A percentile compares a stretch with the other conserved stretches of the same genome.
These are phyloP conservation scores for Phalaenopsis hybrid DNA, from an alignment of 116 monocot species.

Conservation along the genomic window DNA sequence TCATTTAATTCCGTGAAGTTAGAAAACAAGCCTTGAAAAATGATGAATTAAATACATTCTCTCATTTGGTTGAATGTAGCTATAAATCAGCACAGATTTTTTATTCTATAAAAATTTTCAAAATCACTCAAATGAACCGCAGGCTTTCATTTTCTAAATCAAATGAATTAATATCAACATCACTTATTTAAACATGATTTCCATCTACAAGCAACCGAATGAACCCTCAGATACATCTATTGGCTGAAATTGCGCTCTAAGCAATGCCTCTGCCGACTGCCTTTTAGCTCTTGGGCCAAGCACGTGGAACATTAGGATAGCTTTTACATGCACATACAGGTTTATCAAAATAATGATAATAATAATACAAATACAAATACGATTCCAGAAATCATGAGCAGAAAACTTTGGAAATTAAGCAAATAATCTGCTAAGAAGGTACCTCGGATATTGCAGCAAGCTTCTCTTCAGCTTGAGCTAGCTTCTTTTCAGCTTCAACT, in stretches of 20 bases:
- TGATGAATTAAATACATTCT: too few species aligned
- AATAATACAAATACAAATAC: not conserved
- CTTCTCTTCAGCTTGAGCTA: conserved; percentile 22
- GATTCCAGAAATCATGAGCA: not conserved
- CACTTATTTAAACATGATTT: not conserved
- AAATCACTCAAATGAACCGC: too few species aligned
- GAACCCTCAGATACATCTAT: not conserved
- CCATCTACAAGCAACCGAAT: not conserved
- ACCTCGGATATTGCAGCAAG: conserved; percentile 35
- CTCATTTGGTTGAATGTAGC: too few species aligned
- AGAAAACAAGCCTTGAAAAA: too few species aligned
- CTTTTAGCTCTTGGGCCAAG: not conserved
- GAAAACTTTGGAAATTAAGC: not conserved
- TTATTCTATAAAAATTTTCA: too few species aligned
- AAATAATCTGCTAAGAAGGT: conserved; percentile 5
- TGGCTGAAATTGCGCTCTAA: not conserved
- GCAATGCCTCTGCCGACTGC: not conserved
- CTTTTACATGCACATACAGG: not conserved
- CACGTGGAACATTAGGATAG: not conserved
- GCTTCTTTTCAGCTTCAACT: conserved; percentile 23
- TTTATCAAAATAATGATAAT: not conserved
- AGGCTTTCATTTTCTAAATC: too few species aligned
- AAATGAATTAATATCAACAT: not conserved
- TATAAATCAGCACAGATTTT: too few species aligned
- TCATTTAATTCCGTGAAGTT: too few species aligned